These are phyloP conservation scores for Carnegiea gigantea DNA, from an alignment of 179 eudicot species.

Conservation along the genomic window DNA sequence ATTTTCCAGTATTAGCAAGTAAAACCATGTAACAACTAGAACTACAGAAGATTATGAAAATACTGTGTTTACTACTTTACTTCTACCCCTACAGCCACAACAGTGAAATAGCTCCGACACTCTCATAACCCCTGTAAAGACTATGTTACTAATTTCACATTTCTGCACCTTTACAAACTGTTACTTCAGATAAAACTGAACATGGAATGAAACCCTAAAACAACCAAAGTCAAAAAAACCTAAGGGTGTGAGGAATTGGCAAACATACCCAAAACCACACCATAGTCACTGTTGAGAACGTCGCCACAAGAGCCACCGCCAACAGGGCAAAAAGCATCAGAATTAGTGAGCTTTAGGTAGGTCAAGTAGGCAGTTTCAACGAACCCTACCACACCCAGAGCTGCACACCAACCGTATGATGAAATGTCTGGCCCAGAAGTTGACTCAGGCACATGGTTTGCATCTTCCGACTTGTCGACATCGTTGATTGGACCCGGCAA, in stretches of 20 bases:
- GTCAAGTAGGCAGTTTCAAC: slow-evolving; percentile 76
- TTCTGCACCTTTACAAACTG: neutral
- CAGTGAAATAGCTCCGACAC: no score
- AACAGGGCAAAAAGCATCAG: slow-evolving; percentile 83
- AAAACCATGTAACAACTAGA: neutral
- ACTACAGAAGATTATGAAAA: neutral
- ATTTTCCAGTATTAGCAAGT: neutral
- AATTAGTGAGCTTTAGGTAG: slow-evolving; percentile 66
- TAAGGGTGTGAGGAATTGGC: neutral
- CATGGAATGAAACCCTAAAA: neutral
- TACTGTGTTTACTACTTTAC: no score
- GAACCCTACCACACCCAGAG: slow-evolving; percentile 74
- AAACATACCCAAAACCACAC: slow-evolving; percentile 56
- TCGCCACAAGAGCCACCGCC: slow-evolving; percentile 70
- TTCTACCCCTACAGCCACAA: no score
- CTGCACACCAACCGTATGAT: slow-evolving; percentile 76
- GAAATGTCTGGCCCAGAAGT: slow-evolving; percentile 38
- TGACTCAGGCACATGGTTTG: slow-evolving; percentile 20
- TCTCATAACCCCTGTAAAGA: no score
- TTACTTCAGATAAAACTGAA: neutral
- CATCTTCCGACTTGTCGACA: slow-evolving; percentile 29
- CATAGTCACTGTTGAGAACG: slow-evolving; percentile 83
- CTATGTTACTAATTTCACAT: neutral
- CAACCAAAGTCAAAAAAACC: neutral
- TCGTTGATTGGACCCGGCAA: slow-evolving; percentile 35